Percentiles rank a stretch among this genome's conserved stretches.
phyloP scores from a whole-genome alignment of 225 moss, liverwort and hornwort genomes.

The Marchantia polymorpha region DNA sequence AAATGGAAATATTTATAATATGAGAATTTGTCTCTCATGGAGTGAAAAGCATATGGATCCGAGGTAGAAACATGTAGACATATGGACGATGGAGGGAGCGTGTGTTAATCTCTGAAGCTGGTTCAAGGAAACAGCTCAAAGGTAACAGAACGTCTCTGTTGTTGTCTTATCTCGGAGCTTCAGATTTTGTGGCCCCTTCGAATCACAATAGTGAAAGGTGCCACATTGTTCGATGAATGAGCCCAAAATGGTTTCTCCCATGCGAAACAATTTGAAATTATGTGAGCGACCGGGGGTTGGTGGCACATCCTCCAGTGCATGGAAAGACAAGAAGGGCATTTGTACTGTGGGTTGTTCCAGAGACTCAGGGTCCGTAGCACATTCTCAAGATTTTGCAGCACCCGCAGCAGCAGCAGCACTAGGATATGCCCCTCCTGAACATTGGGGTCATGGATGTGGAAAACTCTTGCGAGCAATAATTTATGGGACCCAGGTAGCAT shows the following conservation, averaged over 20 bases:
- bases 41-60: neutral
- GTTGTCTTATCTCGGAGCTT: neutral
- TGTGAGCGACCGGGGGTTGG: neutral
- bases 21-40: neutral
- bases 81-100: neutral
- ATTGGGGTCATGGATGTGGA: neutral
- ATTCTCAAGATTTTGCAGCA: neutral
- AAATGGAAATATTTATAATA: too few relatives aligned
- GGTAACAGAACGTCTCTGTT: neutral
- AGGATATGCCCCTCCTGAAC: neutral
- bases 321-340: neutral
- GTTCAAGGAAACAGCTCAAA: neutral
- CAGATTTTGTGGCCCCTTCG: conserved; percentile 2
- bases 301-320: neutral
- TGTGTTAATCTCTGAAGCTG: neutral
- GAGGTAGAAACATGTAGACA: neutral
- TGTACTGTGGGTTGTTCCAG: neutral
- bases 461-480: neutral
- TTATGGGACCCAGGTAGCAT: neutral
- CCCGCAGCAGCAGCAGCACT: neutral
- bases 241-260: neutral
- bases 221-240: neutral
- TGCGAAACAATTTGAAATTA: neutral
- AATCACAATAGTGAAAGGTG: neutral
- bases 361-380: neutral